Percentiles rank a stretch among this genome's conserved stretches.
Conservation (phyloP, 2,329 filamentous ascomycete species). For the Aplosporella prunicola region DNA sequence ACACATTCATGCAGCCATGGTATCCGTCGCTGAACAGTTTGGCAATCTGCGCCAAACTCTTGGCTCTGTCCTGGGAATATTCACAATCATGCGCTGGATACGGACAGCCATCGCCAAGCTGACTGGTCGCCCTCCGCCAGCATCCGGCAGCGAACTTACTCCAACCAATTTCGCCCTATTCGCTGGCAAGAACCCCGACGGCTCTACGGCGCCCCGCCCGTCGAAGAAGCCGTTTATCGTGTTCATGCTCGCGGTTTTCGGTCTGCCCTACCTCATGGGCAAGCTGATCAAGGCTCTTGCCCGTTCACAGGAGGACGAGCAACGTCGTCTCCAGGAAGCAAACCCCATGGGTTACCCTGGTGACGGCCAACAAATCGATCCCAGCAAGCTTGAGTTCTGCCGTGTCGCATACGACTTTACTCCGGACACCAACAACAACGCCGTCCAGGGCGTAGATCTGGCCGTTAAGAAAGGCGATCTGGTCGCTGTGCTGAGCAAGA, state of each 20-base stretch:
- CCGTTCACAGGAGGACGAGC: conserved; percentile 74
- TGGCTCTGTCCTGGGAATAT: conserved; percentile 88
- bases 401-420: conserved; percentile 90
- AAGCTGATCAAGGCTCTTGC: conserved; percentile 86
- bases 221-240: conserved; percentile 94
- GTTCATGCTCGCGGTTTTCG: conserved; percentile 90
- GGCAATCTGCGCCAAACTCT: conserved; percentile 87
- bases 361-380: conserved; percentile 53
- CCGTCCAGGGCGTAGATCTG: conserved; percentile 65
- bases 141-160: conserved; percentile 76
- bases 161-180: conserved; percentile 87
- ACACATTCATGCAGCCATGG: conserved; percentile 60
- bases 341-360: conserved; percentile 37
- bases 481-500: conserved; percentile 86
- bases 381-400: conserved; percentile 91
- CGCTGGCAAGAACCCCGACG: conserved; percentile 61
- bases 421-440: conserved; percentile 54
- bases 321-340: conserved; percentile 49
- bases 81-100: conserved; percentile 91
- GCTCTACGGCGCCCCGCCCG: conserved; percentile 59
- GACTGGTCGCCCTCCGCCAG: conserved; percentile 82
- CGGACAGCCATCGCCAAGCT: conserved; percentile 84
- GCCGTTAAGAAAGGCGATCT: conserved; percentile 91
- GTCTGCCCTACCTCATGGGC: conserved; percentile 91
- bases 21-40: conserved; percentile 95